phyloP scores from a whole-genome alignment of 345 rosid genomes.

The Linum trigynum region DNA sequence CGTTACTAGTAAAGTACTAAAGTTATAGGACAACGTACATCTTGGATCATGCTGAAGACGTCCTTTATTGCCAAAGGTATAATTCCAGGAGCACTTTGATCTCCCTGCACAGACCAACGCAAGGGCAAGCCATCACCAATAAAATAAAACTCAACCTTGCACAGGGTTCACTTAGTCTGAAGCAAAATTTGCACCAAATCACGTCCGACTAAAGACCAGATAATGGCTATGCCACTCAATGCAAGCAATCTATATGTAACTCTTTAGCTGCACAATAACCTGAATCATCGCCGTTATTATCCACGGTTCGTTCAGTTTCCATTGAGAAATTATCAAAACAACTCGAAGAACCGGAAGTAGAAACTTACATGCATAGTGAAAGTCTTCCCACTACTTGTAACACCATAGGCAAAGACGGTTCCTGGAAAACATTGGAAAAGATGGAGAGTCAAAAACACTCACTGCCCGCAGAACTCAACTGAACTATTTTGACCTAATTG shows the following conservation, averaged over 20 bases:
- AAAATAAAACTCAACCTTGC: background rate
- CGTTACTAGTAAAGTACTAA: background rate
- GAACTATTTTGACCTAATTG: background rate
- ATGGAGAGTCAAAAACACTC: background rate
- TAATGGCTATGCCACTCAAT: background rate
- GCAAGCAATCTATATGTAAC: background rate
- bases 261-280: background rate
- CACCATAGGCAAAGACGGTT: slow-evolving; percentile 98
- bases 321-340: background rate
- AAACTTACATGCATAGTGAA: slow-evolving; percentile 95
- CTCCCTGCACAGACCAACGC: slow-evolving; percentile 58
- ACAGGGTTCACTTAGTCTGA: background rate
- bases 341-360: slow-evolving; percentile 1
- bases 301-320: background rate
- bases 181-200: too few species aligned
- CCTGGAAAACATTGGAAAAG: slow-evolving; percentile 40
- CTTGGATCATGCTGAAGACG: slow-evolving; percentile 95
- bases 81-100: slow-evolving; percentile 88
- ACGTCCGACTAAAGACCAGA: too few species aligned
- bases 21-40: slow-evolving; percentile 43
- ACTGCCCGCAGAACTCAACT: background rate
- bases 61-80: slow-evolving; percentile 98
- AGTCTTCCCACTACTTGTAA: slow-evolving; percentile 98
- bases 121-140: background rate
- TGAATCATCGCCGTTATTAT: background rate